Evolutionary conservation across 2,329 filamentous ascomycete genomes (phyloP), one percentile per base, ranked within the genome.

Genomic region (Penicillium sp.): DNA sequence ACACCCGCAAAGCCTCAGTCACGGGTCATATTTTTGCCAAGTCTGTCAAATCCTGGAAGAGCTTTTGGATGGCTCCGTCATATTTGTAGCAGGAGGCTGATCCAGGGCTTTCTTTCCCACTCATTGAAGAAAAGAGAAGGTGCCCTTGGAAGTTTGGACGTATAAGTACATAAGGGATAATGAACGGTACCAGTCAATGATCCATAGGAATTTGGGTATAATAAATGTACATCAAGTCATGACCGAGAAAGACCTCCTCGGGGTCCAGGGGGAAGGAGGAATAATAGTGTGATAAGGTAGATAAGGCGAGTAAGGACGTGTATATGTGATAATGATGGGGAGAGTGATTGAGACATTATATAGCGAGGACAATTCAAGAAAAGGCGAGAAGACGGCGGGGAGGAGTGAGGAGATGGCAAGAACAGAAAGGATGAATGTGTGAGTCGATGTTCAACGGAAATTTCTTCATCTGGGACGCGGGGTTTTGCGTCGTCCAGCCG

Each of bases 161-260:
- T 31, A 32, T 24, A 26, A 13, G 32, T 26, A 26, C 24, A 26
- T 21, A 10, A 45, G 8, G 32, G 32, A 31, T 13, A 22, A 24
- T 26, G 17, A 26, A 32, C 17, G 17, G 19, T 13, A 45, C 34
- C 19, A 29, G 24, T 43, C 21, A 48, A 48, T 44, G 46, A 35
- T 48, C 31, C 31, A 49, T 40, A 24, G 39, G 24, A 38, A 49
- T 22, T 49, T 47, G 57, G 57, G 57, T 60, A 59, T 60, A 55
- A 51, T 53, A 53, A 51, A 49, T 58, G 52, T 60, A 57, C 57
- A 51, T 60, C 43, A 59, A 54, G 56, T 60, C 56, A 56, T 59
- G 51, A 44, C 48, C 21, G 32, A 51, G 29, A 24, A 38, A 49
- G 17, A 46, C 15, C 15, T 31, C 19, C 31, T 46, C 19, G 9